These are phyloP conservation scores for Trichosporon asahii DNA, from an alignment of 1,284 basidiomycete genomes.

Conservation along the genomic window DNA sequence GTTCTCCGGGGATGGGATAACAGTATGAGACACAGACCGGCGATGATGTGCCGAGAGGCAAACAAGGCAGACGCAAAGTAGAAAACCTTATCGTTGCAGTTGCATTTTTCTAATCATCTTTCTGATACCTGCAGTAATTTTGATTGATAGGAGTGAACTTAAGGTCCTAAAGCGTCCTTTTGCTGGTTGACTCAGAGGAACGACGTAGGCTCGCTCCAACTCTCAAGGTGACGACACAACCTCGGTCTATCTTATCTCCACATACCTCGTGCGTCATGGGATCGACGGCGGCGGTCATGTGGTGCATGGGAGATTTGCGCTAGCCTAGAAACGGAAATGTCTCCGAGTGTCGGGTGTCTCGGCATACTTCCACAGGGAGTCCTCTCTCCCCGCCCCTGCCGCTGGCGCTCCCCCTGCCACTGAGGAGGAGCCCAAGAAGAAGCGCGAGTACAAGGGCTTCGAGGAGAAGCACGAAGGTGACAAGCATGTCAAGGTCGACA, in stretches of 20 bases:
- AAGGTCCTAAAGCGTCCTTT: too few relatives aligned
- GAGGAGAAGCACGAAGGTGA: constrained; percentile 61
- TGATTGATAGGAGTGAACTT: too few relatives aligned
- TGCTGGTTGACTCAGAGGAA: too few relatives aligned
- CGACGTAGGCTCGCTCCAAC: neutral
- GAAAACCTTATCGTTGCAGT: neutral
- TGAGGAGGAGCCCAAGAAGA: constrained; percentile 58
- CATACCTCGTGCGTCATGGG: neutral
- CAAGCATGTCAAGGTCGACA: constrained; percentile 72
- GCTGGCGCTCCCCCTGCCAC: constrained; percentile 20
- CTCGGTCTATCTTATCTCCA: neutral
- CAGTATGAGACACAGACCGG: too few relatives aligned
- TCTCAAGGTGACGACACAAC: neutral
- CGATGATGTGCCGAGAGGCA: too few relatives aligned
- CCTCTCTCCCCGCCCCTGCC: constrained; percentile 31
- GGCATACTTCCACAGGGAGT: constrained; percentile 35
- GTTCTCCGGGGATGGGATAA: too few relatives aligned
- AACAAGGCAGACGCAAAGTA: too few relatives aligned
- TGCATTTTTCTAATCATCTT: neutral
- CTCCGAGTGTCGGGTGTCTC: too few relatives aligned
- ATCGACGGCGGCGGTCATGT: too few relatives aligned
- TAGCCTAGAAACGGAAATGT: too few relatives aligned
- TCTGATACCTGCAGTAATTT: too few relatives aligned
- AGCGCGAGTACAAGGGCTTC: constrained; percentile 90
- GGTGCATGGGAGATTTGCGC: too few relatives aligned